Evolutionary conservation across 371 early-diverging fungal genomes (phyloP), one percentile per base, ranked within the genome.

Genomic region (Entomophthora muscae): DNA sequence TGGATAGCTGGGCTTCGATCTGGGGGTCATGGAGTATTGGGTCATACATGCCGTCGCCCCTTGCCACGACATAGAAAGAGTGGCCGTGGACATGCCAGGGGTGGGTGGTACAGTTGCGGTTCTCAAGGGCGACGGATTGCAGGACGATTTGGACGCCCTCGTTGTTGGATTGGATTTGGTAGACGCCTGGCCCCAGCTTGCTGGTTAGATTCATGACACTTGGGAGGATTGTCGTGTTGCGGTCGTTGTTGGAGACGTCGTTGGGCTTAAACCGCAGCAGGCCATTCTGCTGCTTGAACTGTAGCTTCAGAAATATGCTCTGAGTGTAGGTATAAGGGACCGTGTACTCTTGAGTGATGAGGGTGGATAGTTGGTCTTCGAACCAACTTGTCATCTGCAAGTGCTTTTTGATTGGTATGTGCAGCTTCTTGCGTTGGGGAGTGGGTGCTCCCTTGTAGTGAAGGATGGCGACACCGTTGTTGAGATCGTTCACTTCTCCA

Each of bases 401-500:
- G 32, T 23, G 23, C 1, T 23, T 42, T 31, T 62, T 62, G 1
- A 22, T 31, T 17, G 52, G 26, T n/a, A 27, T 52, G 52, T 1
- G 24, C 3, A 1, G n/a, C n/a, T n/a, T n/a, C n/a, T n/a, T n/a
- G 32, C 2, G 23, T 24, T 1, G 58, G 58, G 32, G 24, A n/a
- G 21, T 67, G 33, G 7, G 75, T 70, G 1, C n/a, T n/a, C 69
- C 71, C 10, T 63, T 68, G 30, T 74, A 74, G 23, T 57, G 70
- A 24, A 74, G 31, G 42, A 68, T 67, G 26, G 67, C 75, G 61
- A 55, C 24, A 32, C 67, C 65, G 21, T 55, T 64, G 52, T 68
- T 59, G 32, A 70, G 51, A 1, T 66, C 66, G 0, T 63, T 57
- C n/a, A 10, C 66, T 24, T 58, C 61, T 0, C 26, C 27, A 26